Conservation (phyloP, 345 rosid genomes). For the Corymbia maculata region DNA sequence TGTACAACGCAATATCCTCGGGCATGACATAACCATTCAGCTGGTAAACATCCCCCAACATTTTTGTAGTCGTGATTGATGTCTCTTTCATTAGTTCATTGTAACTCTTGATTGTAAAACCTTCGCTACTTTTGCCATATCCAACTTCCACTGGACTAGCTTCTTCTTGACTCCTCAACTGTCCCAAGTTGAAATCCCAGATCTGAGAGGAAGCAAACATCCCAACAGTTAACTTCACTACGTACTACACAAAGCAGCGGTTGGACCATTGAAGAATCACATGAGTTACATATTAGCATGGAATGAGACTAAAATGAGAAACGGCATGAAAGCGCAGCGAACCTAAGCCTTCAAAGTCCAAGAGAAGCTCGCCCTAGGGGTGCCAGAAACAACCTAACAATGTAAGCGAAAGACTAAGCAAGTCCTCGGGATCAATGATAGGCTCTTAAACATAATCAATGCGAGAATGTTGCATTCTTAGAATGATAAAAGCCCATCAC, state of each 20-base stretch:
- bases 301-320: not conserved
- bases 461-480: not conserved
- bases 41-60: slow-evolving; percentile 35
- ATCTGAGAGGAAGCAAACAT: slow-evolving; percentile 25
- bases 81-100: slow-evolving; percentile 35
- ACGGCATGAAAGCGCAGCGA: not conserved
- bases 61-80: slow-evolving; percentile 22
- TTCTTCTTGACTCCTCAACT: slow-evolving; percentile 36
- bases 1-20: slow-evolving; percentile 22
- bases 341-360: not conserved
- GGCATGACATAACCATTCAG: slow-evolving; percentile 15
- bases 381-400: not conserved
- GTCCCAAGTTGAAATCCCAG: slow-evolving; percentile 86
- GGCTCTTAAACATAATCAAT: not conserved
- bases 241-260: not conserved
- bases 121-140: slow-evolving; percentile 22
- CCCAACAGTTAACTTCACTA: not conserved
- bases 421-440: not conserved
- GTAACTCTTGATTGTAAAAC: slow-evolving; percentile 43
- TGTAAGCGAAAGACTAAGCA: not conserved
- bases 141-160: slow-evolving; percentile 24
- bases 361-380: not conserved
- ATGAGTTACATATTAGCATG: not conserved
- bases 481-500: not conserved
- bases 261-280: not conserved